A percentile compares a stretch with the other conserved stretches of the same genome.
These are phyloP conservation scores for Botrytis cinerea DNA, from an alignment of 2,329 filamentous ascomycete genomes.

Conservation along the genomic window DNA sequence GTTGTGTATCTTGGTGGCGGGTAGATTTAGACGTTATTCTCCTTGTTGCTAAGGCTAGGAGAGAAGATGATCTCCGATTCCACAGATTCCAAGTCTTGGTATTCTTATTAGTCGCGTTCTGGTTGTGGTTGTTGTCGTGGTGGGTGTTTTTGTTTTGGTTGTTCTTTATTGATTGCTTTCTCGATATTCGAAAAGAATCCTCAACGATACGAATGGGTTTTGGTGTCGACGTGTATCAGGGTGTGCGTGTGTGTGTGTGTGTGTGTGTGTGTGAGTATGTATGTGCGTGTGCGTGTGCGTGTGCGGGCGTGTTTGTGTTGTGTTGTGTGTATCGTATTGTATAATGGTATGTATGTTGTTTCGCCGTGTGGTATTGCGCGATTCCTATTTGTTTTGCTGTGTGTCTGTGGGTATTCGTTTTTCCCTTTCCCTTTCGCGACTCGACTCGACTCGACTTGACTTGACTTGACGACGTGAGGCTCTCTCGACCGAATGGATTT, in stretches of 20 bases:
- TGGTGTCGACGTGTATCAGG: not conserved
- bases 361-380: not conserved
- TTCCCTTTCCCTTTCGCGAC: too few relatives aligned
- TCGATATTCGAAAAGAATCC: not conserved
- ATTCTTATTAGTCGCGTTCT: not conserved
- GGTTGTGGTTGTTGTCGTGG: not conserved
- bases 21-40: not conserved
- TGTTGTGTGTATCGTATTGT: not conserved
- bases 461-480: too few relatives aligned
- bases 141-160: not conserved
- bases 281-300: too few relatives aligned
- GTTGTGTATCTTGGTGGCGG: not conserved
- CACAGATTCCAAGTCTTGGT: not conserved
- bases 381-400: not conserved
- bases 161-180: not conserved
- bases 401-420: not conserved
- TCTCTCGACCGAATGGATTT: not conserved
- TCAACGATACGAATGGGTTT: not conserved
- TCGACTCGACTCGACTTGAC: not conserved
- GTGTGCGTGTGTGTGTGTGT: not conserved
- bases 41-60: not conserved
- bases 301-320: not conserved
- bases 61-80: not conserved
- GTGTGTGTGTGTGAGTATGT: too few relatives aligned
- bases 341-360: not conserved